Evolutionary conservation across 2,329 filamentous ascomycete genomes (phyloP), one percentile per base, ranked within the genome.

Genomic region (Clarireedia homoeocarpa): DNA sequence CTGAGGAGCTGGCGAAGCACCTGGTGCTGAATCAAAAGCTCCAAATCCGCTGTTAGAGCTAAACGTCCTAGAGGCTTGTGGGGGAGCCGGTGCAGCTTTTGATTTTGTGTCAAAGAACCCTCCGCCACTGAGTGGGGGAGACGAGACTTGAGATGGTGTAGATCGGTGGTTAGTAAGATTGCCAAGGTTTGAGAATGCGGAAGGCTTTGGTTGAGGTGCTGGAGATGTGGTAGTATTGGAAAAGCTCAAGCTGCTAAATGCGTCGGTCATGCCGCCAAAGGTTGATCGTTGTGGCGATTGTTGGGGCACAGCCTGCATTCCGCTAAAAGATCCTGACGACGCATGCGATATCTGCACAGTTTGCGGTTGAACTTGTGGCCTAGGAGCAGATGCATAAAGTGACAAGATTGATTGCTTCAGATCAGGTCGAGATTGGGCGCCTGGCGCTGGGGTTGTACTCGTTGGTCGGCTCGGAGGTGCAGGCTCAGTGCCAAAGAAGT

Each of bases 391-490:
- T 10, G 91, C 90, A 69, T 99, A 99, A 15, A 99, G 80, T 6
- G 94, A 99, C 49, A 99, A 75, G 59, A 99, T 99, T 2, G 92
- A 97, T 72, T 96, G 92, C 73, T 99, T 99, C 58, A 99, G 76
- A 69, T 99, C 94, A 2, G 92, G 91, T 59, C 94, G 81, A 47
- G 91, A 95, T 64, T 88, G 85, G 12, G 78, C 70, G 5, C 79
- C 78, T 47, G 81, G 74, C 12, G 84, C 81, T 17, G 85, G 83
- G 4, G 85, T 81, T 20, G 89, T 90, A 73, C 89, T 96, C 5
- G 89, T 83, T n/a, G 91, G 88, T 53, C 91, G 82, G 53, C 85
- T 83, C n/a, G 89, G 83, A 9, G 88, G 78, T 38, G 85, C 76
- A 42, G 86, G 76, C 34, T 82, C 73, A 52, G 84, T 83, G 39